Percentiles rank a stretch among this genome's conserved stretches.
Conservation (phyloP, 176 grass and related monocot genomes). For the Raddia distichophylla region DNA sequence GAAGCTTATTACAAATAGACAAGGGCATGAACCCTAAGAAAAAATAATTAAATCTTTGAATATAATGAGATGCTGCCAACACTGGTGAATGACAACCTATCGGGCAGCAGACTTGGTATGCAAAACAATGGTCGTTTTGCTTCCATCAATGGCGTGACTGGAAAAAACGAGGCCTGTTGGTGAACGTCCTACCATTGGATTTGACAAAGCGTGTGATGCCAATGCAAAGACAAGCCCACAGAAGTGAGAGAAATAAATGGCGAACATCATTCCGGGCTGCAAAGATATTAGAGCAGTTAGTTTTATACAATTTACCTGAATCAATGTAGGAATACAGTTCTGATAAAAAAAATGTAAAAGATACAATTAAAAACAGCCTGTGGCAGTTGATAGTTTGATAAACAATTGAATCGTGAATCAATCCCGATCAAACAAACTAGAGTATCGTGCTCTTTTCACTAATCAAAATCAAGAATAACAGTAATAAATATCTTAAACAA, state of each 20-base stretch:
- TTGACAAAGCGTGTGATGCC: conserved; percentile 72
- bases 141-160: conserved; percentile 52
- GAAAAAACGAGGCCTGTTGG: conserved; percentile 72
- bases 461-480: conserved; percentile 26
- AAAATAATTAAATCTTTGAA: conserved; percentile 20
- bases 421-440: not conserved
- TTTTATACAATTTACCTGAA: conserved; percentile 10
- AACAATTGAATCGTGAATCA: conserved; percentile 8
- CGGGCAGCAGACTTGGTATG: not conserved
- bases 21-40: not conserved
- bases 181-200: conserved; percentile 79
- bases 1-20: conserved; percentile 16
- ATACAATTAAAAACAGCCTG: conserved; percentile 4
- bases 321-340: not conserved
- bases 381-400: not conserved
- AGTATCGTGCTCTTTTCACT: not conserved
- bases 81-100: conserved; percentile 28
- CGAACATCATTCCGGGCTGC: conserved; percentile 68
- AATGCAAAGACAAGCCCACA: conserved; percentile 83
- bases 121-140: not conserved
- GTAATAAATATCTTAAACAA: conserved; percentile 13
- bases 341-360: too few species aligned
- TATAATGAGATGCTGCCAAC: not conserved
- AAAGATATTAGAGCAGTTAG: conserved; percentile 27
- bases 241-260: conserved; percentile 78